Conservation (phyloP, 2,329 filamentous ascomycete genomes). For the Fusarium decemcellulare region DNA sequence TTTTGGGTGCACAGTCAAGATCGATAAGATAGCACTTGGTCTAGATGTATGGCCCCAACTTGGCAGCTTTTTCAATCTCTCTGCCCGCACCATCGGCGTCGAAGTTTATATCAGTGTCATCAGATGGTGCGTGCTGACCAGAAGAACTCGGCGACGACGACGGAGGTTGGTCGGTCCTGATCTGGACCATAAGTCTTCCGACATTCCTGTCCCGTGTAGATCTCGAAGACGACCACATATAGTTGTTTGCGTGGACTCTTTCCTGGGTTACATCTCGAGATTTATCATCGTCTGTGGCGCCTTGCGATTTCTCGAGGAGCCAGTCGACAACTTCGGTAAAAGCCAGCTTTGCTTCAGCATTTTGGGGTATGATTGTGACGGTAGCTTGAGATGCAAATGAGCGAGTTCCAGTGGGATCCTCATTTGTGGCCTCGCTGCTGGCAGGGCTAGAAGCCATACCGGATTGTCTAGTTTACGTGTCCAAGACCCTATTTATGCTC, state of each 20-base stretch:
- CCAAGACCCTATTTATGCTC: no score
- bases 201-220: not conserved
- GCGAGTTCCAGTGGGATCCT: not conserved
- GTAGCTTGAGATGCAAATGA: not conserved
- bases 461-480: not conserved
- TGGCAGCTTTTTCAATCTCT: no score
- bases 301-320: not conserved
- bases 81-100: no score
- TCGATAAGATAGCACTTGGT: not conserved
- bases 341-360: not conserved
- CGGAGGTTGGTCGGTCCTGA: not conserved
- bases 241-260: not conserved
- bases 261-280: not conserved
- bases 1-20: not conserved
- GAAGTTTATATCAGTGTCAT: not conserved
- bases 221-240: not conserved
- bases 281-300: not conserved
- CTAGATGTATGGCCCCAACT: not conserved
- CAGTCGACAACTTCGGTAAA: not conserved
- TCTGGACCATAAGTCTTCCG: not conserved
- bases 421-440: not conserved
- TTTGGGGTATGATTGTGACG: not conserved
- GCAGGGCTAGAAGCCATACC: not conserved
- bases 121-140: not conserved
- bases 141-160: not conserved